These are phyloP conservation scores for Lipomyces orientalis DNA, from an alignment of 805 yeast species.

Conservation along the genomic window DNA sequence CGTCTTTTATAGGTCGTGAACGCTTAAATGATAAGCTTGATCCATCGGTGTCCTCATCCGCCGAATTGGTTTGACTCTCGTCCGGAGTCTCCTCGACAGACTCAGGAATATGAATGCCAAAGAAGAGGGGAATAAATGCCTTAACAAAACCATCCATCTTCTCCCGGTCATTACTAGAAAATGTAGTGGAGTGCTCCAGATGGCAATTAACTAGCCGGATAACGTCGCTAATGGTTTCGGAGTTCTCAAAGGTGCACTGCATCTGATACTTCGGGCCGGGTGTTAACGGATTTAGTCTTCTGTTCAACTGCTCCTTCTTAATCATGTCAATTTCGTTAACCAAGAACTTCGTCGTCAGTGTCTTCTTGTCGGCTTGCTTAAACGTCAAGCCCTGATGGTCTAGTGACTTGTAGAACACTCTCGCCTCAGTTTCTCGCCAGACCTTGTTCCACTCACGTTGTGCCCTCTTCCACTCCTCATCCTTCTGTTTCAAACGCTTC, in stretches of 20 bases:
- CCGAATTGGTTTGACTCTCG: constrained; percentile 18
- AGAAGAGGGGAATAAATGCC: constrained; percentile 73
- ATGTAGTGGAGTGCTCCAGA: constrained; percentile 70
- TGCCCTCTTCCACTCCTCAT: constrained; percentile 98
- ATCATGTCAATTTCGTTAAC: constrained; percentile 91
- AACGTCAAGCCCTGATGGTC: constrained; percentile 96
- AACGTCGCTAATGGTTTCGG: constrained; percentile 74
- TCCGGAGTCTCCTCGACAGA: constrained; percentile 51
- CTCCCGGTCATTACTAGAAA: constrained; percentile 81
- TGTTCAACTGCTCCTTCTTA: constrained; percentile 87
- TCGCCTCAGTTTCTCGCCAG: constrained; percentile 98
- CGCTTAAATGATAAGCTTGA: not conserved
- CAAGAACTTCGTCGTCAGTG: constrained; percentile 85
- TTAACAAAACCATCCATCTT: constrained; percentile 72
- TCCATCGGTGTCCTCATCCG: constrained; percentile 36
- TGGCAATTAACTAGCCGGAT: constrained; percentile 68
- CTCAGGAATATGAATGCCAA: constrained; percentile 51
- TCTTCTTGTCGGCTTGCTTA: constrained; percentile 94
- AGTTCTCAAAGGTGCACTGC: constrained; percentile 67
- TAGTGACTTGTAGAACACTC: constrained; percentile 87
- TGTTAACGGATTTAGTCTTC: constrained; percentile 81
- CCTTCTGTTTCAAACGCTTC: constrained; percentile 93
- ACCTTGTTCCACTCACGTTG: constrained; percentile 99
- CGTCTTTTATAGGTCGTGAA: constrained; percentile 11
- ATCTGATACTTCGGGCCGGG: constrained; percentile 84